phyloP scores from a whole-genome alignment of 169 alveolate species.

The Plasmodium ovale region DNA sequence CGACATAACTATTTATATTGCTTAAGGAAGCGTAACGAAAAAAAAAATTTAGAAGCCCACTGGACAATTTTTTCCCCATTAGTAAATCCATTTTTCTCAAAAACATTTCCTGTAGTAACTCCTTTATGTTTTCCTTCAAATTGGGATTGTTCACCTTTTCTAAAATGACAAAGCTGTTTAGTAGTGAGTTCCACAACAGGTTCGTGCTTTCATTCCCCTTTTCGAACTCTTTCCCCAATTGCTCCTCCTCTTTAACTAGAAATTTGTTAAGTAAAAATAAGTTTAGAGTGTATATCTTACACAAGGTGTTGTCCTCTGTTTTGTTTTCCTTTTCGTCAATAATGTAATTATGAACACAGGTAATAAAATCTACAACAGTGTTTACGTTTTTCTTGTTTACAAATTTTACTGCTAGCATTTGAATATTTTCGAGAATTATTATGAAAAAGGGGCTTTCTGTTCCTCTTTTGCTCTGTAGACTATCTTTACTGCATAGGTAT shows the following conservation, averaged over 20 bases:
- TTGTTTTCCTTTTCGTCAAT: neutral
- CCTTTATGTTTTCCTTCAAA: conserved; percentile 15
- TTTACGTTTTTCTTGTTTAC: conserved; percentile 32
- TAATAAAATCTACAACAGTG: conserved; percentile 30
- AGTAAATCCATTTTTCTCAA: conserved; percentile 49
- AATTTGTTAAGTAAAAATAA: conserved; percentile 39
- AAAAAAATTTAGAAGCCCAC: conserved; percentile 21
- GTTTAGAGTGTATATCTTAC: conserved; percentile 38
- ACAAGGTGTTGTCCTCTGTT: neutral
- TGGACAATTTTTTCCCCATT: conserved; percentile 47
- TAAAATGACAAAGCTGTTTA: conserved; percentile 39
- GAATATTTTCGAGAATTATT: too few relatives aligned
- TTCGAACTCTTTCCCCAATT: too few relatives aligned
- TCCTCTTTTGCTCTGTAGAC: too few relatives aligned
- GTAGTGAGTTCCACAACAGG: conserved; percentile 32
- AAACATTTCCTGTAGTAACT: conserved; percentile 10
- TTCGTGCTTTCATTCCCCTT: neutral
- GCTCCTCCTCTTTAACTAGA: conserved; percentile 1
- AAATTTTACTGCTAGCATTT: neutral
- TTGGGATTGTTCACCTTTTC: conserved; percentile 23
- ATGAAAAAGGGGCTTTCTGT: too few relatives aligned
- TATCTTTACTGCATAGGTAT: too few relatives aligned
- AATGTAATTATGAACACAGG: conserved; percentile 7
- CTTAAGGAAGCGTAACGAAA: conserved; percentile 37
- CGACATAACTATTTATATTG: conserved; percentile 49